Conservation (phyloP, 257 asterid genomes). For the Solanum etuberosum region DNA sequence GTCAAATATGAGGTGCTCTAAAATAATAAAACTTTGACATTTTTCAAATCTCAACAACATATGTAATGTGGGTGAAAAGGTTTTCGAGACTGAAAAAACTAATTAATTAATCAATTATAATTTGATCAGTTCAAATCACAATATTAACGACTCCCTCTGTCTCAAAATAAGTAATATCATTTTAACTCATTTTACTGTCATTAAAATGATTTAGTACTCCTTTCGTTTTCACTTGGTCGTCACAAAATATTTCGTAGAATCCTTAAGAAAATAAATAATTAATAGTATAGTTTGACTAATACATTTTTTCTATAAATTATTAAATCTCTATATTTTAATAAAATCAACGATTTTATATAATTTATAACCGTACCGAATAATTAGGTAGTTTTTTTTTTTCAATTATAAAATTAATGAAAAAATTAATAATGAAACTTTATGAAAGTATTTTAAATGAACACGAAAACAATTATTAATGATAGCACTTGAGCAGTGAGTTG, state of each 20-base stretch:
- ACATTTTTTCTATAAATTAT: too few species aligned
- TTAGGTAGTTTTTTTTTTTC: too few species aligned
- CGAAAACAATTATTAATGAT: background rate
- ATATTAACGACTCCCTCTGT: too few species aligned
- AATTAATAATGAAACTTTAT: background rate
- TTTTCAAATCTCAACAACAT: constrained; percentile 5
- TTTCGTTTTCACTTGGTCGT: background rate
- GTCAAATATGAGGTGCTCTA: background rate
- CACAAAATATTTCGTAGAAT: background rate
- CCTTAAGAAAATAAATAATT: too few species aligned
- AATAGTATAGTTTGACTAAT: background rate
- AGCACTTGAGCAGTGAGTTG: background rate
- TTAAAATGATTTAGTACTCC: background rate
- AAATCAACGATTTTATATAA: background rate
- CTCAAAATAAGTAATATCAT: too few species aligned
- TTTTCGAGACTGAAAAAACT: background rate
- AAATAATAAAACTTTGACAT: background rate
- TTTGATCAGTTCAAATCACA: background rate
- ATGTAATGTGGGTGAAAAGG: constrained; percentile 6
- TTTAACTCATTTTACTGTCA: too few species aligned
- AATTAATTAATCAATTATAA: background rate
- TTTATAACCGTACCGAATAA: too few species aligned
- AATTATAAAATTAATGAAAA: too few species aligned
- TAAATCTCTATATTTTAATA: too few species aligned
- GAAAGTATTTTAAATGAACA: background rate